Evolutionary conservation across 2,329 filamentous ascomycete species (phyloP).

Genomic region (Fusarium abutilonis): DNA sequence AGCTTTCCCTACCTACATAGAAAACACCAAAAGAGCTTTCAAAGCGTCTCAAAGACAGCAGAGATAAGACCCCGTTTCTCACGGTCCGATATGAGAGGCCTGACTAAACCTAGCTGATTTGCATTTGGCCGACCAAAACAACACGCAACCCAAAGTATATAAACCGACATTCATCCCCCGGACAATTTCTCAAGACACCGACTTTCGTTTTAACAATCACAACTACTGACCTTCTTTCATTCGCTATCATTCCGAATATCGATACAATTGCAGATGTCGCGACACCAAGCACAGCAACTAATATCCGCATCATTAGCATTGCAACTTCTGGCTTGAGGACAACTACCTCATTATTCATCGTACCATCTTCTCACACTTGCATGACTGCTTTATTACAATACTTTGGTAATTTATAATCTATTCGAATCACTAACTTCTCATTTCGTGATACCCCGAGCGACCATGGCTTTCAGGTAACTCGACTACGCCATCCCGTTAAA

Average conservation of each 20-base stretch:
- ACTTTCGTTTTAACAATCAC: neutral
- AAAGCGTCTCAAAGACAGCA: neutral
- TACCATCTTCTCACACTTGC: too few species aligned
- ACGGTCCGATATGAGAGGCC: neutral
- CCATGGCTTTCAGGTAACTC: constrained; percentile 8
- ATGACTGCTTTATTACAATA: too few species aligned
- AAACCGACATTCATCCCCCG: neutral
- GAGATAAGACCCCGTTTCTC: neutral
- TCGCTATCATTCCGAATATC: too few species aligned
- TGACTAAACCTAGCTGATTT: neutral
- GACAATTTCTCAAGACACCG: neutral
- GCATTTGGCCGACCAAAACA: neutral
- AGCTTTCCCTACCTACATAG: neutral
- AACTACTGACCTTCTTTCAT: too few species aligned
- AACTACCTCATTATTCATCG: too few species aligned
- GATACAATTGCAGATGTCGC: too few species aligned
- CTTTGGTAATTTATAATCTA: too few species aligned
- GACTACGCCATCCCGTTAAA: too few species aligned
- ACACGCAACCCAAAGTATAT: neutral
- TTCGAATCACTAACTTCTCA: neutral
- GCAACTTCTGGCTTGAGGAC: too few species aligned
- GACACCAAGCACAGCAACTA: too few species aligned
- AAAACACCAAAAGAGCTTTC: neutral
- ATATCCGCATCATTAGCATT: too few species aligned
- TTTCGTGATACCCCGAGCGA: neutral